Evolutionary conservation across 2,329 filamentous ascomycete species (phyloP).

Genomic region (Thielaviopsis ethacetica): DNA sequence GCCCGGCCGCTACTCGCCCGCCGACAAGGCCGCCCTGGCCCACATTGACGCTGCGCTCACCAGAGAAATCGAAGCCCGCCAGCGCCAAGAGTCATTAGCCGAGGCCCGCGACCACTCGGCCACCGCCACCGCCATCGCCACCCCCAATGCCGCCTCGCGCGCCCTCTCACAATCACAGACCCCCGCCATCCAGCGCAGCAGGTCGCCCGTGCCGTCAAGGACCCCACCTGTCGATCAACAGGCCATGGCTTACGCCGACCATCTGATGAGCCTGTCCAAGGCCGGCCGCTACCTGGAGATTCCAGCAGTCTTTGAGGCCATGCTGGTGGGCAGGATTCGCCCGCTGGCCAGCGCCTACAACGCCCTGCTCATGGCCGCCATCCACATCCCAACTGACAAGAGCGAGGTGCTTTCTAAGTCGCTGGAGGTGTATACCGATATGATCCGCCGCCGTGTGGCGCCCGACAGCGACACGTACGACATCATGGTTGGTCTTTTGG

Average conservation of each 20-base stretch:
- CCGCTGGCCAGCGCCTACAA: slow-evolving; percentile 85
- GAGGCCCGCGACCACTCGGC: slow-evolving; percentile 26
- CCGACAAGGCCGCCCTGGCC: slow-evolving; percentile 46
- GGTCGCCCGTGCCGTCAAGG: slow-evolving; percentile 33
- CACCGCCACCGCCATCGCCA: slow-evolving; percentile 21
- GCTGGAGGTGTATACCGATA: slow-evolving; percentile 88
- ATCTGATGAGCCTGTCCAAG: slow-evolving; percentile 58
- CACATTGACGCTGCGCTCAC: slow-evolving; percentile 75
- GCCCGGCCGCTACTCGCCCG: slow-evolving; percentile 19
- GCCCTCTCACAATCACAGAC: slow-evolving; percentile 25
- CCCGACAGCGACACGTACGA: slow-evolving; percentile 79
- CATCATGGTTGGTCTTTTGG: slow-evolving; percentile 69
- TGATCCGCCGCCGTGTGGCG: slow-evolving; percentile 70
- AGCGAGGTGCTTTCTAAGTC: slow-evolving; percentile 80
- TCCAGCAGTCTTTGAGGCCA: slow-evolving; percentile 75
- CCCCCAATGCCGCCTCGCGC: slow-evolving; percentile 22
- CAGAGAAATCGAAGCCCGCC: slow-evolving; percentile 51
- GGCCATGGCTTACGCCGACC: slow-evolving; percentile 56
- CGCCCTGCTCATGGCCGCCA: slow-evolving; percentile 68
- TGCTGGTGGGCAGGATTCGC: slow-evolving; percentile 67
- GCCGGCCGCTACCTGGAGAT: slow-evolving; percentile 70
- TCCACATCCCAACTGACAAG: slow-evolving; percentile 62
- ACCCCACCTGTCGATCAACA: slow-evolving; percentile 47
- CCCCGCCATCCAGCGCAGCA: slow-evolving; percentile 25
- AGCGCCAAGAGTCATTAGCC: slow-evolving; percentile 27